These are phyloP conservation scores for Capronia coronata DNA, from an alignment of 2,329 filamentous ascomycete genomes.

Conservation along the genomic window DNA sequence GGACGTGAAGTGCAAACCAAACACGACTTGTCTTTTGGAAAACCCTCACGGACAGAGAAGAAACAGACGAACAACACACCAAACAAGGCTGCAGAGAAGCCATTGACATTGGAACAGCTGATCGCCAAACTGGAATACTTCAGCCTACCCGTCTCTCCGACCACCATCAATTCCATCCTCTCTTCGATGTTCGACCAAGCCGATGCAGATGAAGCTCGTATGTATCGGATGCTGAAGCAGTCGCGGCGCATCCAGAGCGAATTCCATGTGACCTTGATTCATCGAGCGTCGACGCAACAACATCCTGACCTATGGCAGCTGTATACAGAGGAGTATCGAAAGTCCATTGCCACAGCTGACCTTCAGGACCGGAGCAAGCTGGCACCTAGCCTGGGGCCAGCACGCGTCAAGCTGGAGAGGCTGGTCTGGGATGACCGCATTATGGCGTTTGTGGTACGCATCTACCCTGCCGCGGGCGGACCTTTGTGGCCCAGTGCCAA, in stretches of 20 bases:
- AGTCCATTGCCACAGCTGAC: slow-evolving; percentile 29
- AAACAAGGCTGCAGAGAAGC: slow-evolving; percentile 21
- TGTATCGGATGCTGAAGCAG: slow-evolving; percentile 71
- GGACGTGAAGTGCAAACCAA: slow-evolving; percentile 65
- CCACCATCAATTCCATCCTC: slow-evolving; percentile 53
- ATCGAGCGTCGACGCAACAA: slow-evolving; percentile 58
- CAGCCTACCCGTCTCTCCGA: slow-evolving; percentile 49
- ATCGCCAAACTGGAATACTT: slow-evolving; percentile 57
- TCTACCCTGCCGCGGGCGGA: slow-evolving; percentile 48
- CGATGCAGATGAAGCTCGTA: slow-evolving; percentile 50
- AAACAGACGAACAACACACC: slow-evolving; percentile 25
- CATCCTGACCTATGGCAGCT: slow-evolving; percentile 67
- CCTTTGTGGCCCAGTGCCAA: slow-evolving; percentile 65
- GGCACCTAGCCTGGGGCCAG: slow-evolving; percentile 32
- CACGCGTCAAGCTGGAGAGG: slow-evolving; percentile 52
- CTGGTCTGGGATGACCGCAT: slow-evolving; percentile 78
- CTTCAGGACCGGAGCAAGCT: slow-evolving; percentile 29
- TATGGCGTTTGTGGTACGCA: slow-evolving; percentile 83
- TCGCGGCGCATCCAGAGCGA: slow-evolving; percentile 68
- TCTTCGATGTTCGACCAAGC: slow-evolving; percentile 61
- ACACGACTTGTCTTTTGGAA: slow-evolving; percentile 63
- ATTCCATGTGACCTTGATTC: slow-evolving; percentile 93
- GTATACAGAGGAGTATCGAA: slow-evolving; percentile 56
- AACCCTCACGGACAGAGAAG: slow-evolving; percentile 42
- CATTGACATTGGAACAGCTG: slow-evolving; percentile 23